Base-by-base conservation (phyloP, 2,329 filamentous ascomycete genomes). In the Fusarium miscanthi region DNA sequence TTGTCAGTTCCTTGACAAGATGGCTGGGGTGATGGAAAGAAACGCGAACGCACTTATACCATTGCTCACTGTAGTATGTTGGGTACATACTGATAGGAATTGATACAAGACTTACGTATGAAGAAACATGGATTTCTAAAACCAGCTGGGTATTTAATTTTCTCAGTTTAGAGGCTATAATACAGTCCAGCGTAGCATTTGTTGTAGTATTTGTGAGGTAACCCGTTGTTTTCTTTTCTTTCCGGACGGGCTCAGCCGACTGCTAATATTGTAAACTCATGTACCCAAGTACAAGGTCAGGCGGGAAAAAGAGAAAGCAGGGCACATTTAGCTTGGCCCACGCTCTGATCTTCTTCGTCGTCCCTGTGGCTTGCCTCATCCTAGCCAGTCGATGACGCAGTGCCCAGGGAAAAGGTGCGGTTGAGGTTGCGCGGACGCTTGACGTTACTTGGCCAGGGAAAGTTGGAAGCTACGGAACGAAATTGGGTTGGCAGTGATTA, bases 301-400 rank as follows among this genome's bases (percentile, higher is more conserved):
- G 43, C 40, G 53, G 52, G 46, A 16, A 54, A 48, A 61, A 64
- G 63, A 46, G 65, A 70, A 73, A 73, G 70, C 71, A 73, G 70
- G 71, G 71, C 71, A 66, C 48, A 37, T 58, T 66, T 74, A 43
- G 57, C 71, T 74, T 74, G 71, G 71, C 71, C 56, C 40, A 69
- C 43, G 64, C 46, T 61, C 40, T 51, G 30, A 21, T 72, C 51
- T 59, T 56, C 53, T 49, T 58, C 48, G 43, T 66, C 65, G 68
- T 66, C 56, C 60, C 63, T 74, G 72, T 73, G 72, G 69, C 72
- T 74, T 73, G 59, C 60, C 53, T 59, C 57, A 63, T 65, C 63
- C 45, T 37, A 69, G 63, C 45, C 49, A 76, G 73, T 80, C 79
- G 78, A 81, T 81, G 80, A 81, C 80, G 80, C 78, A 80, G 75